A percentile compares a stretch with the other conserved stretches of the same genome.
phyloP scores from a whole-genome alignment of 2,329 filamentous ascomycete species.

The Diaporthe sp. region DNA sequence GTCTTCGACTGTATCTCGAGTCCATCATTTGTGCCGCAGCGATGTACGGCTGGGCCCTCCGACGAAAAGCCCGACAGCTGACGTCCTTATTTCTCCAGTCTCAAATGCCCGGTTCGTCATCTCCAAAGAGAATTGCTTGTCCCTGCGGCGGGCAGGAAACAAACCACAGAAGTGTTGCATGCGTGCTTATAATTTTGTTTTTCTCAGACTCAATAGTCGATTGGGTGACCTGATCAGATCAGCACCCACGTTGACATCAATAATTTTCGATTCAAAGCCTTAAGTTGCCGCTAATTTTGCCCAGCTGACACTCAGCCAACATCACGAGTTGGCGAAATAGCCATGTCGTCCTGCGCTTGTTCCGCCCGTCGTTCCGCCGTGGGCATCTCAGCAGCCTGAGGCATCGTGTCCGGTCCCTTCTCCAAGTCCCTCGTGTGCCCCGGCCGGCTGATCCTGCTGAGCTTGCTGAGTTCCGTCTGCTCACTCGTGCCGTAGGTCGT shows the following conservation, averaged over 20 bases:
- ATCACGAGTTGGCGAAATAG: not conserved
- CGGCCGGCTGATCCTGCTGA: not conserved
- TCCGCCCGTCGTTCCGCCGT: not conserved
- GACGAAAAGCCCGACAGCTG: fast-evolving
- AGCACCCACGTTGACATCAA: no score
- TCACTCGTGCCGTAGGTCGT: slow-evolving; percentile 6
- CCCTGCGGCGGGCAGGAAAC: not conserved
- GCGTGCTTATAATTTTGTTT: not conserved
- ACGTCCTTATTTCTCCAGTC: no score
- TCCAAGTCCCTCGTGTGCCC: slow-evolving; percentile 3
- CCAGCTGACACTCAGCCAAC: not conserved
- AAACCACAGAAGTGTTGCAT: not conserved
- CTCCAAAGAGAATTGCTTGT: not conserved
- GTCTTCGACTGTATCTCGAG: fast-evolving
- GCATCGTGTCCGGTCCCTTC: not conserved
- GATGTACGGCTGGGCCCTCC: not conserved
- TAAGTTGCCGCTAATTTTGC: not conserved
- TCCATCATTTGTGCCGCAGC: not conserved
- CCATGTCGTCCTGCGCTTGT: not conserved
- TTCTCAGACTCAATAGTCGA: not conserved
- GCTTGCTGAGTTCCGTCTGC: slow-evolving; percentile 10
- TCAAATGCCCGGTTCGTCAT: fast-evolving
- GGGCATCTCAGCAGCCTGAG: not conserved
- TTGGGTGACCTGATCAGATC: not conserved
- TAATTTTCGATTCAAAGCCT: not conserved